Conservation (phyloP, 495 filamentous ascomycete species). For the Corynascus novoguineensis region DNA sequence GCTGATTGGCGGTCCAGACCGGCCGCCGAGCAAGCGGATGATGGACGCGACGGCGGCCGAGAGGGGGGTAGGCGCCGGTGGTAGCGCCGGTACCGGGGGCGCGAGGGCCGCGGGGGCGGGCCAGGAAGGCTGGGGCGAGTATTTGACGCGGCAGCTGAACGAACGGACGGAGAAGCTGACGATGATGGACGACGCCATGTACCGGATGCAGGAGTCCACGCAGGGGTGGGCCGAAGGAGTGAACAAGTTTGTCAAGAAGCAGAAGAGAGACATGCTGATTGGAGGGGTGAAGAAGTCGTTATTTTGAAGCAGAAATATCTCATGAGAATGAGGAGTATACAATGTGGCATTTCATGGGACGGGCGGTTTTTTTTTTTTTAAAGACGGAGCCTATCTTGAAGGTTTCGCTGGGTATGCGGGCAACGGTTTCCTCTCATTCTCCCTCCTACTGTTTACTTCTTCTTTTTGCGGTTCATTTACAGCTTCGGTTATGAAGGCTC, state of each 20-base stretch:
- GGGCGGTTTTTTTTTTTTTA: background rate
- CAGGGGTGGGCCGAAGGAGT: slow-evolving; percentile 80
- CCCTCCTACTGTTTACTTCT: too few species aligned
- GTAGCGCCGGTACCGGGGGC: slow-evolving; percentile 52
- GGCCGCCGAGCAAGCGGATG: slow-evolving; percentile 79
- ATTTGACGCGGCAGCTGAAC: slow-evolving; percentile 75
- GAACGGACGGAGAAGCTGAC: slow-evolving; percentile 84
- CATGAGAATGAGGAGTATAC: background rate
- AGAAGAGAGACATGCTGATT: slow-evolving; percentile 77
- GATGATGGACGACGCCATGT: slow-evolving; percentile 77
- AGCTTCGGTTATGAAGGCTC: too few species aligned
- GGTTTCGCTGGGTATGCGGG: background rate
- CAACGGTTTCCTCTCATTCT: too few species aligned
- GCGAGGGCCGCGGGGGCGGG: slow-evolving; percentile 44
- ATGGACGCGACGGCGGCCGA: slow-evolving; percentile 42
- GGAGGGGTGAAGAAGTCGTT: slow-evolving; percentile 52
- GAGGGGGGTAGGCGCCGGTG: slow-evolving; percentile 27
- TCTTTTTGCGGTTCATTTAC: too few species aligned
- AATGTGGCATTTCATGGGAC: background rate
- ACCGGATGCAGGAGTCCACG: slow-evolving; percentile 70
- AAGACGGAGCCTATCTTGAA: background rate
- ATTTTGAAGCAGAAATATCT: slow-evolving; percentile 19
- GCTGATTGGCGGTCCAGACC: slow-evolving; percentile 80
- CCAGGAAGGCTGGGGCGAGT: slow-evolving; percentile 53
- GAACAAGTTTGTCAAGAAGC: slow-evolving; percentile 72